Evolutionary conservation across 2,329 filamentous ascomycete genomes (phyloP).

Genomic region (Clarireedia paspali): DNA sequence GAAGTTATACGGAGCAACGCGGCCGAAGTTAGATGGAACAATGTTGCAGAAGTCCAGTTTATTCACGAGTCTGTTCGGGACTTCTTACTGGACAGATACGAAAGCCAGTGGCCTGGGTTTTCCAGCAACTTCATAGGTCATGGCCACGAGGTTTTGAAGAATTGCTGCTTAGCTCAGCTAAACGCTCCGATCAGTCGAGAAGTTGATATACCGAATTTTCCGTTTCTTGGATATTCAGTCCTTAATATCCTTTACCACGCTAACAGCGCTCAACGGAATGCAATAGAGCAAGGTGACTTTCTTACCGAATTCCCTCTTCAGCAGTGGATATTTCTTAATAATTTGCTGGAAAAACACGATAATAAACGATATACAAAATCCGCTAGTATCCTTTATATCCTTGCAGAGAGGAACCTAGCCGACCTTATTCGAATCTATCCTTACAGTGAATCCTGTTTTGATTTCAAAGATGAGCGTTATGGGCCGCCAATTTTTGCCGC

Average conservation of each 20-base stretch:
- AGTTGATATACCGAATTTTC: slow-evolving; percentile 25
- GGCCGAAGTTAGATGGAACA: not conserved
- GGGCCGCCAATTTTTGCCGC: slow-evolving; percentile 32
- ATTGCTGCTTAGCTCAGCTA: slow-evolving; percentile 21
- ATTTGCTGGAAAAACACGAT: slow-evolving; percentile 26
- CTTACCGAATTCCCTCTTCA: slow-evolving; percentile 26
- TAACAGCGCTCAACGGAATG: slow-evolving; percentile 29
- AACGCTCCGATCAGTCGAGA: slow-evolving; percentile 12
- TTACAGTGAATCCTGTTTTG: slow-evolving; percentile 15
- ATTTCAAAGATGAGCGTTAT: slow-evolving; percentile 28
- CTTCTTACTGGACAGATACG: slow-evolving; percentile 32
- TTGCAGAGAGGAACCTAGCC: slow-evolving; percentile 28
- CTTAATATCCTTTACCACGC: slow-evolving; percentile 36
- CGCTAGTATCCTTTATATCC: slow-evolving; percentile 30
- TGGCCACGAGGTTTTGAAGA: slow-evolving; percentile 20
- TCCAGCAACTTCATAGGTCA: slow-evolving; percentile 17
- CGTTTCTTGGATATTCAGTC: slow-evolving; percentile 41
- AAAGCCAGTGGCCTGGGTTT: slow-evolving; percentile 13
- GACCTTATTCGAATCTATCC: slow-evolving; percentile 25
- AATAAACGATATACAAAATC: slow-evolving; percentile 21
- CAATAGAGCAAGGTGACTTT: slow-evolving; percentile 30
- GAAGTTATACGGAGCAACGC: slow-evolving; percentile 27
- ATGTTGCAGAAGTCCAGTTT: slow-evolving; percentile 32
- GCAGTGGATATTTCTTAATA: slow-evolving; percentile 28
- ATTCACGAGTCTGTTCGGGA: slow-evolving; percentile 35